These are phyloP conservation scores for Eremomyces bilateralis DNA, from an alignment of 495 filamentous ascomycete species.

Conservation along the genomic window DNA sequence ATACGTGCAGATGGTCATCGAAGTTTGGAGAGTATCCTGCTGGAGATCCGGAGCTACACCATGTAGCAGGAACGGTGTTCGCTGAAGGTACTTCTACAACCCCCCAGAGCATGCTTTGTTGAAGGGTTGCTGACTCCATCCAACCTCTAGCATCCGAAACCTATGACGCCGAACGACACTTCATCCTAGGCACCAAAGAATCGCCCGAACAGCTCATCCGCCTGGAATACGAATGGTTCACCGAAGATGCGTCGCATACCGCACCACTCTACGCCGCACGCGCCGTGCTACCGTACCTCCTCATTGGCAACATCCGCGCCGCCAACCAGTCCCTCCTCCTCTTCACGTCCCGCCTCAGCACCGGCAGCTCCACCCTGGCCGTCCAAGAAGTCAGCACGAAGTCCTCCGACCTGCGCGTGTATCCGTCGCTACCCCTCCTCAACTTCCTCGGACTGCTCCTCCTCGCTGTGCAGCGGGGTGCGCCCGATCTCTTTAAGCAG, in stretches of 20 bases:
- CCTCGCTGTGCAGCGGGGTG: conserved; percentile 62
- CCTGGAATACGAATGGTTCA: conserved; percentile 89
- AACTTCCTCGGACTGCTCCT: conserved; percentile 81
- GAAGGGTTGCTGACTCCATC: conserved; percentile 6
- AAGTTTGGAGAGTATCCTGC: conserved; percentile 71
- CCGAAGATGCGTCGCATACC: conserved; percentile 64
- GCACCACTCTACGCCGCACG: conserved; percentile 77
- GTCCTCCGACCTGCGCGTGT: conserved; percentile 54
- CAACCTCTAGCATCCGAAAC: conserved; percentile 45
- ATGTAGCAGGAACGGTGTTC: conserved; percentile 71
- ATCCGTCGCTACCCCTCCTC: conserved; percentile 67
- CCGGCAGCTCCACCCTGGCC: conserved; percentile 42
- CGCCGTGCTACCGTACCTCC: conserved; percentile 77
- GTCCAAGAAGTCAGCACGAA: conserved; percentile 66
- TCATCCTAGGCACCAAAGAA: conserved; percentile 74
- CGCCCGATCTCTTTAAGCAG: conserved; percentile 58
- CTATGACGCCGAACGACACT: conserved; percentile 82
- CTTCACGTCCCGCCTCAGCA: conserved; percentile 52
- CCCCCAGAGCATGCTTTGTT: background rate
- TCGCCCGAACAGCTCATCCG: conserved; percentile 57
- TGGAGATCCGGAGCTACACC: conserved; percentile 88
- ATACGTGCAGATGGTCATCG: conserved; percentile 50
- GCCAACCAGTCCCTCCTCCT: conserved; percentile 62
- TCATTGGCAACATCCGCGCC: conserved; percentile 72
- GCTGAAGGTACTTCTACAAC: conserved; percentile 33